A percentile compares a stretch with the other conserved stretches of the same genome.
Evolutionary conservation across 2,329 filamentous ascomycete genomes (phyloP).

Genomic region (Elsinoe australis): DNA sequence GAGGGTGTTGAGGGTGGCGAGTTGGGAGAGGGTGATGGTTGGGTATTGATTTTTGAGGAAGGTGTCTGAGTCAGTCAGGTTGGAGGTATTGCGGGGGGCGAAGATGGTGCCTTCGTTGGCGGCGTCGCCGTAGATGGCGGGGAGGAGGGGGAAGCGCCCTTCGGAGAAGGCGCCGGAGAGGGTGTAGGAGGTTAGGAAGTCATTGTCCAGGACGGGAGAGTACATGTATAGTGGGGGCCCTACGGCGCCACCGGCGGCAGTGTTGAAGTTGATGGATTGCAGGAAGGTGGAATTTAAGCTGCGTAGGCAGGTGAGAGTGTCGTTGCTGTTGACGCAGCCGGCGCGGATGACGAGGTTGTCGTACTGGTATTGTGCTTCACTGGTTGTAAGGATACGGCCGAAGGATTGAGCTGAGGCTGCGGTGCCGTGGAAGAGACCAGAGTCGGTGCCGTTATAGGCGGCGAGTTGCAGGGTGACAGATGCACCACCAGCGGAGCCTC

Average conservation of each 20-base stretch:
- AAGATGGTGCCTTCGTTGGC: slow-evolving; percentile 61
- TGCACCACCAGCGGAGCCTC: slow-evolving; percentile 60
- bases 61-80: slow-evolving; percentile 41
- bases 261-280: slow-evolving; percentile 41
- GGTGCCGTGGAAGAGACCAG: slow-evolving; percentile 46
- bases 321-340: slow-evolving; percentile 34
- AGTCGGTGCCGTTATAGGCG: slow-evolving; percentile 43
- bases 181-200: slow-evolving; percentile 46
- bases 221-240: slow-evolving; percentile 44
- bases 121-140: slow-evolving; percentile 49
- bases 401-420: slow-evolving; percentile 50
- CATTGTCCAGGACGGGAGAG: slow-evolving; percentile 44
- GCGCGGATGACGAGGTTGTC: slow-evolving; percentile 45
- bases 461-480: slow-evolving; percentile 59
- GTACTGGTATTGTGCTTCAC: slow-evolving; percentile 46
- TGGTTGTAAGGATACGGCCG: slow-evolving; percentile 40
- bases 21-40: slow-evolving; percentile 43
- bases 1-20: slow-evolving; percentile 45
- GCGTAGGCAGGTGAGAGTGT: slow-evolving; percentile 46
- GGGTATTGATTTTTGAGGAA: slow-evolving; percentile 56
- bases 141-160: slow-evolving; percentile 46
- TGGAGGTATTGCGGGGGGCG: slow-evolving; percentile 44
- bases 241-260: slow-evolving; percentile 39
- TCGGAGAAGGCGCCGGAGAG: slow-evolving; percentile 39
- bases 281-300: slow-evolving; percentile 37